phyloP scores from a whole-genome alignment of 2,329 filamentous ascomycete genomes.

The Zymoseptoria crescenta region DNA sequence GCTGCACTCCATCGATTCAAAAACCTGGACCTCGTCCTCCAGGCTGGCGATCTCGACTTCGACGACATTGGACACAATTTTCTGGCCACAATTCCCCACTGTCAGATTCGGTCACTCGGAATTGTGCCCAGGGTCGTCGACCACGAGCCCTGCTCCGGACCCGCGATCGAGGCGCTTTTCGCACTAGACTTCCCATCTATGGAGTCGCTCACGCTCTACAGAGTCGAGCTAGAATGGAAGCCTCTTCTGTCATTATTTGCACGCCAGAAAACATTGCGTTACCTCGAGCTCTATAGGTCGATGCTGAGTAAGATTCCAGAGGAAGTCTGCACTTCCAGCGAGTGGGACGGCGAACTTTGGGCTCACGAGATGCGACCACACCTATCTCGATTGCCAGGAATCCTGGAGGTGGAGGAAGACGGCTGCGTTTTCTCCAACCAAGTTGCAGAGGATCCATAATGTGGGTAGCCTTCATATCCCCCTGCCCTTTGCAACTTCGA shows the following conservation, averaged over 20 bases:
- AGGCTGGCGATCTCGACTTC: neutral
- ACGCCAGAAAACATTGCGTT: neutral
- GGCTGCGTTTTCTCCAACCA: too few species aligned
- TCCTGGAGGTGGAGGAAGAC: too few species aligned
- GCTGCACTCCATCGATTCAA: neutral
- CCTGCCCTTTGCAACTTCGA: too few species aligned
- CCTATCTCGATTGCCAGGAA: too few species aligned
- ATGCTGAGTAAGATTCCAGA: neutral
- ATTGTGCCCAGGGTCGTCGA: neutral
- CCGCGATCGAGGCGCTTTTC: neutral
- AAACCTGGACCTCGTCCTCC: neutral
- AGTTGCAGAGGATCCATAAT: too few species aligned
- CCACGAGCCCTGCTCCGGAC: neutral
- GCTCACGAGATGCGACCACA: too few species aligned
- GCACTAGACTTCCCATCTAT: neutral
- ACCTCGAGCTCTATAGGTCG: neutral
- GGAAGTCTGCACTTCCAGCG: too few species aligned
- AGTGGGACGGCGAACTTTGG: too few species aligned
- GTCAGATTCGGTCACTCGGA: neutral
- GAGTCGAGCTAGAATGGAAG: neutral
- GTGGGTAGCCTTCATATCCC: too few species aligned
- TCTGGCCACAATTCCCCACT: neutral
- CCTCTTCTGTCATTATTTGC: neutral
- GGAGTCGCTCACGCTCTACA: neutral
- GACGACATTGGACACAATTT: neutral